phyloP scores from a whole-genome alignment of 2,329 filamentous ascomycete genomes.

The Fusarium nurragi region DNA sequence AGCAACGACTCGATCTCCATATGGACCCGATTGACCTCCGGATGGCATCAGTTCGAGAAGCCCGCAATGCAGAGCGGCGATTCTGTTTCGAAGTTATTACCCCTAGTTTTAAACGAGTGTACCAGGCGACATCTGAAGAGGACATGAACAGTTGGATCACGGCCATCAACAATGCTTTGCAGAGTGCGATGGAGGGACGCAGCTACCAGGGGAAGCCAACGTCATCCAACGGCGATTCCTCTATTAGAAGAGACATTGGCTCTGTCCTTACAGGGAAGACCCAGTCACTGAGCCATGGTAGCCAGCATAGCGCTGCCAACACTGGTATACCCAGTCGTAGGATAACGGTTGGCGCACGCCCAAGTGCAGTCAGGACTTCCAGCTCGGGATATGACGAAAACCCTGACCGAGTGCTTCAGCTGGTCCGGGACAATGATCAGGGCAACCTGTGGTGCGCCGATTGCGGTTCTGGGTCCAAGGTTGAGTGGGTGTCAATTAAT shows the following conservation, averaged over 20 bases:
- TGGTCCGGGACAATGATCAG: constrained; percentile 88
- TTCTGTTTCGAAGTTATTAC: constrained; percentile 99
- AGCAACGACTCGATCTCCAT: constrained; percentile 93
- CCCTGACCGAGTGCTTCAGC: constrained; percentile 85
- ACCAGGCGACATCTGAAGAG: constrained; percentile 96
- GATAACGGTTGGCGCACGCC: constrained; percentile 90
- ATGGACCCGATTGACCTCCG: constrained; percentile 98
- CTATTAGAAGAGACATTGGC: constrained; percentile 84
- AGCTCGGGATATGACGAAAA: constrained; percentile 82
- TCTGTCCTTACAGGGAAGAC: constrained; percentile 94
- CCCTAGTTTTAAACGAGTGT: constrained; percentile 93
- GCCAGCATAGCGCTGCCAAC: constrained; percentile 58
- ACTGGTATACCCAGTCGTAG: constrained; percentile 76
- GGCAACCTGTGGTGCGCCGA: constrained; percentile 95
- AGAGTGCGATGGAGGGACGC: constrained; percentile 91
- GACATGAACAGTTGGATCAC: constrained; percentile 98
- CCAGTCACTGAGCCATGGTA: constrained; percentile 70
- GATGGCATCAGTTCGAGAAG: constrained; percentile 96
- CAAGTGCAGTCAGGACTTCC: constrained; percentile 72
- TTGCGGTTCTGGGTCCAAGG: constrained; percentile 89
- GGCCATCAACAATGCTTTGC: constrained; percentile 95
- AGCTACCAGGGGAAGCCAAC: constrained; percentile 65
- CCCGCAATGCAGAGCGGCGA: constrained; percentile 89
- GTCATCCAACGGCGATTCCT: constrained; percentile 58
- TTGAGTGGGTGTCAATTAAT: constrained; percentile 99